These are phyloP conservation scores for Novymonas esmeraldas DNA, from an alignment of 208 protist species.

Conservation along the genomic window DNA sequence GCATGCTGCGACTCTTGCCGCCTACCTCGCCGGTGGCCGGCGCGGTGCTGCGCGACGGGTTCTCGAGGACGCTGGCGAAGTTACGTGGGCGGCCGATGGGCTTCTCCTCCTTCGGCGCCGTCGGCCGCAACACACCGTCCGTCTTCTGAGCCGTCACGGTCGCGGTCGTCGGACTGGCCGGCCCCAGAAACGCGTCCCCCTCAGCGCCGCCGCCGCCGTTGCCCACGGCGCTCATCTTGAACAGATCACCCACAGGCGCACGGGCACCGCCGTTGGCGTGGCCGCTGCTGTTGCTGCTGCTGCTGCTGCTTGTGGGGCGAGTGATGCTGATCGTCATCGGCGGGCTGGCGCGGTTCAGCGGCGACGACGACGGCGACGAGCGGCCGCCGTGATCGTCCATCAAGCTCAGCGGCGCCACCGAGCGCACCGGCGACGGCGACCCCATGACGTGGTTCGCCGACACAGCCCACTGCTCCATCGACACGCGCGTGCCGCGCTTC, in stretches of 20 bases:
- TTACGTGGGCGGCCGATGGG: slow-evolving; percentile 41
- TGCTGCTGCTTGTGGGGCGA: slow-evolving; percentile 12
- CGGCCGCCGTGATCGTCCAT: slow-evolving; percentile 18
- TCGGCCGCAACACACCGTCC: slow-evolving; percentile 32
- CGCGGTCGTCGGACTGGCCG: neutral
- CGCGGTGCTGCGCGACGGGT: slow-evolving; percentile 8
- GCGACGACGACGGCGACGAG: slow-evolving; percentile 6
- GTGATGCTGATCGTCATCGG: slow-evolving; percentile 24
- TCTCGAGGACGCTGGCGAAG: slow-evolving; percentile 36
- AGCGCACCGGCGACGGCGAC: slow-evolving; percentile 14
- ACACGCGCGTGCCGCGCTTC: slow-evolving; percentile 21
- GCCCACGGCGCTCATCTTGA: neutral
- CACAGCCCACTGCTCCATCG: slow-evolving; percentile 33
- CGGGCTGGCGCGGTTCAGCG: slow-evolving; percentile 4
- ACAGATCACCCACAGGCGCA: neutral
- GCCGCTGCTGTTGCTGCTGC: neutral
- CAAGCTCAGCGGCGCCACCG: slow-evolving; percentile 8
- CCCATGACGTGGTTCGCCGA: slow-evolving; percentile 16
- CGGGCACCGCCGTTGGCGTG: neutral
- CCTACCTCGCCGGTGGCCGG: neutral
- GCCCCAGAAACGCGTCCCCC: neutral
- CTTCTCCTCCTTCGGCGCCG: slow-evolving; percentile 54
- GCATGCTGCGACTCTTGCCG: slow-evolving; percentile 15
- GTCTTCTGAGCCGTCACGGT: neutral
- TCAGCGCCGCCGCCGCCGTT: neutral